phyloP scores from a whole-genome alignment of 2,329 filamentous ascomycete genomes.

The Monosporascus cannonballus region DNA sequence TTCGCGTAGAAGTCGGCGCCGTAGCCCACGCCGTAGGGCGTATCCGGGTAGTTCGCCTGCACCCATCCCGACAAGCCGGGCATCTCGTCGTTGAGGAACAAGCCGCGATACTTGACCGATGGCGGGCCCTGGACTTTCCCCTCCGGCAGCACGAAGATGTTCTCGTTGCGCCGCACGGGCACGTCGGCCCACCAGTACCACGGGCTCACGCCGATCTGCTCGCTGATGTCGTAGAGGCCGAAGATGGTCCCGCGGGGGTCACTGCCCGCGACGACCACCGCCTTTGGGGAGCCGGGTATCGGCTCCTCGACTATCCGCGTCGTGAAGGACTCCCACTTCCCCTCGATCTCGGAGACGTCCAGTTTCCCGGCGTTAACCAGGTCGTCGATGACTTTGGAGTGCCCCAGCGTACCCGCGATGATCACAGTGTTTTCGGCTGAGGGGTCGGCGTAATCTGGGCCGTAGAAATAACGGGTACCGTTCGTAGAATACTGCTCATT shows the following conservation, averaged over 20 bases:
- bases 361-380: slow-evolving; percentile 51
- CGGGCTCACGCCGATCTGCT: slow-evolving; percentile 67
- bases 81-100: slow-evolving; percentile 67
- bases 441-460: slow-evolving; percentile 37
- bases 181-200: slow-evolving; percentile 67
- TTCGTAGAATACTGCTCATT: slow-evolving; percentile 35
- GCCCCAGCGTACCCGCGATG: slow-evolving; percentile 63
- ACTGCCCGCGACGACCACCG: slow-evolving; percentile 62
- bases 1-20: slow-evolving; percentile 61
- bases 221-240: slow-evolving; percentile 64
- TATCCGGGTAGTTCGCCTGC: slow-evolving; percentile 34
- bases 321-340: slow-evolving; percentile 65
- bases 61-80: slow-evolving; percentile 64
- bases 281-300: slow-evolving; percentile 46
- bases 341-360: slow-evolving; percentile 49
- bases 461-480: slow-evolving; percentile 35
- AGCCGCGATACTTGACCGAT: slow-evolving; percentile 60
- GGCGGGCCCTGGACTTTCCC: slow-evolving; percentile 54
- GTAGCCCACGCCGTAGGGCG: slow-evolving; percentile 40
- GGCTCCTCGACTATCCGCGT: slow-evolving; percentile 54
- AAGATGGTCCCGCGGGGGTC: slow-evolving; percentile 55
- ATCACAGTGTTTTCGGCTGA: slow-evolving; percentile 47
- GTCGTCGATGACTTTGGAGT: slow-evolving; percentile 54
- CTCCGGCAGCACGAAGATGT: slow-evolving; percentile 49
- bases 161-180: slow-evolving; percentile 40